Percentiles rank a stretch among this genome's conserved stretches.
Evolutionary conservation across 2,329 filamentous ascomycete species (phyloP).

Genomic region (Purpureocillium lavendulum): DNA sequence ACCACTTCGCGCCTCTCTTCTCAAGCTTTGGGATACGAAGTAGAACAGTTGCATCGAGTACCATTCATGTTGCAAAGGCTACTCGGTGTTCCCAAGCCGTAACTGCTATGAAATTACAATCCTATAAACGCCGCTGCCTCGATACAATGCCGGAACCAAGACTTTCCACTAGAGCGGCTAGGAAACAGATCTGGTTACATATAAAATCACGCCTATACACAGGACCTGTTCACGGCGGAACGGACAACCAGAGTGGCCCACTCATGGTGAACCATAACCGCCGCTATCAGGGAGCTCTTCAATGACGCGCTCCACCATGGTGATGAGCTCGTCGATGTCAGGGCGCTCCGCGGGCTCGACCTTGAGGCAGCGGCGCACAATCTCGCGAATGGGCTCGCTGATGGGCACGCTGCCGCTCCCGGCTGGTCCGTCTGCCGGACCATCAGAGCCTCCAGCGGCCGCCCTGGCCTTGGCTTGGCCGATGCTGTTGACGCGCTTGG

Average conservation of each 20-base stretch:
- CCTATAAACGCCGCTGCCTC: not conserved
- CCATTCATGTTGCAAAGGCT: not conserved
- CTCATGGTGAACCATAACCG: not conserved
- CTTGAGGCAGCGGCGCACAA: slow-evolving; percentile 77
- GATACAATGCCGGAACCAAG: not conserved
- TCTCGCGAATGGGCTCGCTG: slow-evolving; percentile 74
- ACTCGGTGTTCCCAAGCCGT: no score
- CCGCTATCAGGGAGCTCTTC: slow-evolving; percentile 26
- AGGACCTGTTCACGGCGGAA: not conserved
- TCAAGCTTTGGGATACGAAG: not conserved
- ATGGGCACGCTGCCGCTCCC: slow-evolving; percentile 43
- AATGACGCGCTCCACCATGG: slow-evolving; percentile 67
- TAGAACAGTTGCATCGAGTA: not conserved
- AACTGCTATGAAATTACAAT: not conserved
- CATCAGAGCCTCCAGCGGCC: slow-evolving; percentile 14
- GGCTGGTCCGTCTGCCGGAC: slow-evolving; percentile 7
- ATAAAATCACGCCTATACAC: not conserved
- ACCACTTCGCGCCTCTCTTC: not conserved
- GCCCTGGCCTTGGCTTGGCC: slow-evolving; percentile 20
- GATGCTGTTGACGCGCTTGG: slow-evolving; percentile 35
- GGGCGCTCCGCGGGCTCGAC: slow-evolving; percentile 85
- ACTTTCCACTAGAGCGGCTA: no score
- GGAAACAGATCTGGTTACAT: not conserved
- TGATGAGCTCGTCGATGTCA: slow-evolving; percentile 76
- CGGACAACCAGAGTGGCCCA: not conserved